These are phyloP conservation scores for Candolleomyces aberdarensis DNA, from an alignment of 768 basidiomycete species.

Conservation along the genomic window DNA sequence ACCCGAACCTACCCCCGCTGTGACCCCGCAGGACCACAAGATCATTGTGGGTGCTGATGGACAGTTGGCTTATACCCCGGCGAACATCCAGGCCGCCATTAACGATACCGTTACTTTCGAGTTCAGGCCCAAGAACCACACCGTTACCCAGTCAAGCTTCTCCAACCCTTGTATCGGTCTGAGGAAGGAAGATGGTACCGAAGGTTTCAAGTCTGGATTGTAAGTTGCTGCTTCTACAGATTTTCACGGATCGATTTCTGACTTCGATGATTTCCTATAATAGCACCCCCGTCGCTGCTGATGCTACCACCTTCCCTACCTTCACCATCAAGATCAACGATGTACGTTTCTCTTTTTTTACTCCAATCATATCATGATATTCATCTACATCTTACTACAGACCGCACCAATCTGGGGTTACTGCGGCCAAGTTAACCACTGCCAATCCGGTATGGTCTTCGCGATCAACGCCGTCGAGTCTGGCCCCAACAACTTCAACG, in stretches of 20 bases:
- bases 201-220: slow-evolving; percentile 44
- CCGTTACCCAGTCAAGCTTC: slow-evolving; percentile 40
- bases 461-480: slow-evolving; percentile 51
- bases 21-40: slow-evolving; percentile 23
- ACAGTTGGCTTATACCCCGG: slow-evolving; percentile 27
- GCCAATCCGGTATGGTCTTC: slow-evolving; percentile 62
- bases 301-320: slow-evolving; percentile 38
- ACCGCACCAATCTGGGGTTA: slow-evolving; percentile 57
- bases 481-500: slow-evolving; percentile 48
- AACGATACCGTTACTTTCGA: slow-evolving; percentile 43
- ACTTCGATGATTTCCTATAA: not conserved
- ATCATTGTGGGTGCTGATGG: slow-evolving; percentile 34
- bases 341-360: slow-evolving; percentile 24
- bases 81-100: slow-evolving; percentile 35
- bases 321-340: slow-evolving; percentile 50
- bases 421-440: slow-evolving; percentile 53
- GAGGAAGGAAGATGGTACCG: slow-evolving; percentile 17
- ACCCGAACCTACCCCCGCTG: slow-evolving; percentile 26
- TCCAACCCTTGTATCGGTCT: slow-evolving; percentile 31
- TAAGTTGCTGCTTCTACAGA: slow-evolving; percentile 13
- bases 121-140: slow-evolving; percentile 47
- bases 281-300: slow-evolving; percentile 41
- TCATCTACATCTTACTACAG: not conserved
- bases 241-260: not conserved
- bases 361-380: not conserved